Evolutionary conservation across 441 rosid species (phyloP), one percentile per base, ranked within the genome.

Genomic region (Daphne laureola): DNA sequence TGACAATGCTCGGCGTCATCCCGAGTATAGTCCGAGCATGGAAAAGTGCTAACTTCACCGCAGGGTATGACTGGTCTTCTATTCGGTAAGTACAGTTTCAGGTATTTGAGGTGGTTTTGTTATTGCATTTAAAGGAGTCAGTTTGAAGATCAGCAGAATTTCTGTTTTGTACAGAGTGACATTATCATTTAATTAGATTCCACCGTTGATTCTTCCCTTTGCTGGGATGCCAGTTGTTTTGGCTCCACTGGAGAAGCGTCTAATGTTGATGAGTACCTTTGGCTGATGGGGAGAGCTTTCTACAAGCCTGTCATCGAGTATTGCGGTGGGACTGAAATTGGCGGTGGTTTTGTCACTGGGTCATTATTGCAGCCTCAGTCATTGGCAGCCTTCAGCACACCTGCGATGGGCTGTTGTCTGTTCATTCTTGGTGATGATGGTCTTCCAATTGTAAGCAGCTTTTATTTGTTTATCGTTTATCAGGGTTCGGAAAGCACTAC

Each of bases 191-290:
- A 46, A 49, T 45, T 43, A 49, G 3, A 6, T 40, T 26, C 46
- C 12, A 12, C 25, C 46, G 46, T 45, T 65, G 54, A 75, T 57
- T 57, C 3, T 61, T 68, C 27, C 57, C 36, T 59, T 47, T 57
- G 45, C 12, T 65, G 64, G 54, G 58, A 59, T 60, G 53, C 57
- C 57, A 87, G 98, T 69, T 91, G 95, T 71, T 91, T 86, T 72
- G 78, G 81, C 61, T 91, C 98, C 66, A 88, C 91, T 16, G 98
- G 98, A 55, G 98, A 91, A 81, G 98, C 98, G 52, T 91, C 98
- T 26, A 88, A 74, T 59, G 83, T 79, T 11, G 96, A 91, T 38
- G 98, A 91, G 67, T 84, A 81, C 70, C 75, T 91, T 58, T 91
- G 98, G 96, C 63, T 91, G 67, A 91, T 84, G 98, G 91, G 96